Conservation (phyloP, 2,329 filamentous ascomycete genomes). For the Phoma herbarum region DNA sequence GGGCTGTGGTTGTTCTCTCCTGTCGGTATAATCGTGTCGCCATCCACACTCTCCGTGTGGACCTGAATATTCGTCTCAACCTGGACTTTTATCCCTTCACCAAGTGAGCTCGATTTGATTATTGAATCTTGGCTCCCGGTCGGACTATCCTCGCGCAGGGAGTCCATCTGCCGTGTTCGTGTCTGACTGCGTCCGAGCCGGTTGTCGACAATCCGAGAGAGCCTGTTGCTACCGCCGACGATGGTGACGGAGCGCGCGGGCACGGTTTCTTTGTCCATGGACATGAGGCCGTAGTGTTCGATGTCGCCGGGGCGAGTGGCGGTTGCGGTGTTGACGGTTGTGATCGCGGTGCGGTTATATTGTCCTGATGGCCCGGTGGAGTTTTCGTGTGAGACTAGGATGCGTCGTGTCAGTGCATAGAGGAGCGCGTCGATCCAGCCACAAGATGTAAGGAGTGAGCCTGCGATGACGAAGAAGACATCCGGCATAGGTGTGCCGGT, state of each 20-base stretch:
- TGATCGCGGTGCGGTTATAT: conserved; percentile 35
- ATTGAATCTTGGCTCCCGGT: conserved; percentile 49
- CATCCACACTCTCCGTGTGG: conserved; percentile 5
- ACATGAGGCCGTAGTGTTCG: conserved; percentile 38
- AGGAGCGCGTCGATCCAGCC: conserved; percentile 57
- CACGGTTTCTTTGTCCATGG: conserved; percentile 41
- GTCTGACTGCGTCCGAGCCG: conserved; percentile 31
- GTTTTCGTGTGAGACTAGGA: conserved; percentile 48
- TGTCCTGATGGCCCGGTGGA: conserved; percentile 34
- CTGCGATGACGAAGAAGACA: conserved; percentile 67
- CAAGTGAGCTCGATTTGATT: conserved; percentile 33
- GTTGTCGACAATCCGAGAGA: conserved; percentile 43
- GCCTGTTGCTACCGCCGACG: conserved; percentile 42
- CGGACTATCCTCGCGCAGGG: conserved; percentile 35
- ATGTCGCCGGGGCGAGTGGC: conserved; percentile 37
- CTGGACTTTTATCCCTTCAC: conserved; percentile 46
- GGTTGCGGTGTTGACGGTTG: conserved; percentile 32
- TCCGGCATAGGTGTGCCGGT: conserved; percentile 56
- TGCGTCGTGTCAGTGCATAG: conserved; percentile 54
- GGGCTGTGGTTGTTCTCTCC: conserved; percentile 1
- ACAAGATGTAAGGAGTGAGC: conserved; percentile 63
- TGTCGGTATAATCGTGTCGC: conserved; percentile 9
- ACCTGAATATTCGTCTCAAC: conserved; percentile 35
- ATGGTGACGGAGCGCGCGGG: conserved; percentile 47
- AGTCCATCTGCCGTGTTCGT: conserved; percentile 26